Evolutionary conservation across 140 eudicot species (phyloP), one percentile per base, ranked within the genome.

Genomic region (Stevia rebaudiana): DNA sequence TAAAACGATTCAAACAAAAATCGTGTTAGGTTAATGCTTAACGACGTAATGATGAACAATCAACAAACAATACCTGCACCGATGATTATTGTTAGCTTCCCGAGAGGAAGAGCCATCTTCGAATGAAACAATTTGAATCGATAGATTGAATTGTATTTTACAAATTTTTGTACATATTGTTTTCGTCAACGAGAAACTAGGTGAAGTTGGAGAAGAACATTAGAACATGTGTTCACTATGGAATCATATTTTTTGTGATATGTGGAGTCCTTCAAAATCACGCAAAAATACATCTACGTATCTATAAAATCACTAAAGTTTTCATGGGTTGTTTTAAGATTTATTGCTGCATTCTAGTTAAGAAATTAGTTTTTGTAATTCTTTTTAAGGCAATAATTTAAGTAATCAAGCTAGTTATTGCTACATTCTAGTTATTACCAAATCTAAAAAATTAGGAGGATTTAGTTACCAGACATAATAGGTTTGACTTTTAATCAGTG

Each of bases 21-120:
- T 10, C 7, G 13, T 6, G 10, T 35, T 57, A 68, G 61, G 47
- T 42, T 68, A 41, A 11, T 2, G 9, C 4, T 4, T 16, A 15
- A 21, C 8, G 44, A 39, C 6, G 16, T 47, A 50, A 65, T 44
- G n/a, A 44, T 63, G 55, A 47, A 11, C 30, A 17, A 35, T 16
- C 43, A 46, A 13, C 11, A 58, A 61, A 11, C 4, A 11, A 60
- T 19, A 86, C 95, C 97, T 77, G 97, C 97, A 25, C 97, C 97
- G 58, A 86, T 80, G 61, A 90, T 65, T 69, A 86, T 52, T 8
- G 83, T 76, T 47, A 90, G 83, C 84, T 84, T 86, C 72, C 84
- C 95, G n/a, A 86, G 74, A 65, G 95, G 76, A 53, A 90, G 87
- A 24, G 94, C 81, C 94, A 86, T 89, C 13, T 62, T 60, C 71